phyloP scores from a whole-genome alignment of 2,329 filamentous ascomycete species.

The Xylariaceae sp. region DNA sequence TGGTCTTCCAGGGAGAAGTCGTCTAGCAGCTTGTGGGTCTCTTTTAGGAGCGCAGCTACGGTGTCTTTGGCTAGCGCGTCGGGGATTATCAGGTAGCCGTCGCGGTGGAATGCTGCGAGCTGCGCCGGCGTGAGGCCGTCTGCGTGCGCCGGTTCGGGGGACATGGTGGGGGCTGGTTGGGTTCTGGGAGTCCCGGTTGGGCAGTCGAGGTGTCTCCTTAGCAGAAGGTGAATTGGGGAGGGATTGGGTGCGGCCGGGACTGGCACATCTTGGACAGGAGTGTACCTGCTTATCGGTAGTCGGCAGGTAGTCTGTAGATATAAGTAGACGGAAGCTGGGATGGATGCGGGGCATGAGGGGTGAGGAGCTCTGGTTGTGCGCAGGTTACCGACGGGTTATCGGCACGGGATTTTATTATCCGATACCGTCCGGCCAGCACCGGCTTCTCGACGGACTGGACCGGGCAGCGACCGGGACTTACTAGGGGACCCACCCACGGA shows the following conservation, averaged over 20 bases:
- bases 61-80: slow-evolving; percentile 65
- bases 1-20: slow-evolving; percentile 76
- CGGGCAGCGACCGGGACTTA: too few species aligned
- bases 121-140: slow-evolving; percentile 67
- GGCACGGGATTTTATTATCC: too few species aligned
- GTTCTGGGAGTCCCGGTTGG: too few species aligned
- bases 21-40: slow-evolving; percentile 70
- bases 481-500: too few species aligned
- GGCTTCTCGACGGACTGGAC: too few species aligned
- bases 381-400: not conserved
- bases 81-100: slow-evolving; percentile 89
- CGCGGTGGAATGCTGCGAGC: slow-evolving; percentile 65
- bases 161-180: slow-evolving; percentile 18
- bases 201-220: too few species aligned
- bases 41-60: slow-evolving; percentile 63
- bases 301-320: not conserved
- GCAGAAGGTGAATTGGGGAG: not conserved
- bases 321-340: not conserved
- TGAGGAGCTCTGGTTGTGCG: too few species aligned
- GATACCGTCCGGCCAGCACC: too few species aligned
- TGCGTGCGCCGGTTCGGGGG: slow-evolving; percentile 22
- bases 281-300: not conserved
- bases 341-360: not conserved
- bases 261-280: not conserved
- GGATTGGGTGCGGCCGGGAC: not conserved